Base-by-base conservation (phyloP, 495 filamentous ascomycete species). In the Talaromyces thailandensis region DNA sequence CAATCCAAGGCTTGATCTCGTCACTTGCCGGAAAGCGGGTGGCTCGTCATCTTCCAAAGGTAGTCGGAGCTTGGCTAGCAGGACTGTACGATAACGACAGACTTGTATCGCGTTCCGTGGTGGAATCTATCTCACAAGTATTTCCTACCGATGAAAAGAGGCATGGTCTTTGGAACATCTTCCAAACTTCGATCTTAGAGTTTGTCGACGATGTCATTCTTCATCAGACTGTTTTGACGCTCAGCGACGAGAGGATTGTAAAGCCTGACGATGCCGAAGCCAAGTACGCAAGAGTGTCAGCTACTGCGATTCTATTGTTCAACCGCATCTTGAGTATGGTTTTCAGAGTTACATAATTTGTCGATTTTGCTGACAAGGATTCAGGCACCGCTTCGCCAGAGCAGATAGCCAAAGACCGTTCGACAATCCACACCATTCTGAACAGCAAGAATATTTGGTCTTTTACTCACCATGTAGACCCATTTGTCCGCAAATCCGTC, bases 71-170 rank as follows among this genome's bases (percentile, higher is more conserved):
- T 11, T 99, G 95, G 95, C 80, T 96, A 26, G 88, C 88, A 28
- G 93, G 95, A 12, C 80, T 87, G 2, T 93, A 92, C 68, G 95
- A 99, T 69, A 87, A 81, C 63, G 94, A 99, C 70, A 84, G 84
- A 58, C 77, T 78, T 14, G 89, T 89, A 1, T 80, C 86, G 28
- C 85, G 84, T 32, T 83, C 89, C 2, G 90, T 93, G n/a, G 76
- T 81, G 59, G 87, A 92, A 52, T 88, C 90, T 0, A 77, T 97
- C 18, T 81, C 80, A 6, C 79, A 77, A 5, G 86, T 96, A 9
- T 90, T 98, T 62, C 76, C 83, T 1, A 89, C 89, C 0, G 84
- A 89, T 29, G 89, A 93, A 53, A 98, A 96, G 68, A 74, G 88
- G 40, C 74, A 69, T 4, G 83, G 79, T 48, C 83, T 98, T 43